A percentile compares a stretch with the other conserved stretches of the same genome.
Evolutionary conservation across 2,329 filamentous ascomycete genomes (phyloP).

Genomic region (Gaeumannomyces sp.): DNA sequence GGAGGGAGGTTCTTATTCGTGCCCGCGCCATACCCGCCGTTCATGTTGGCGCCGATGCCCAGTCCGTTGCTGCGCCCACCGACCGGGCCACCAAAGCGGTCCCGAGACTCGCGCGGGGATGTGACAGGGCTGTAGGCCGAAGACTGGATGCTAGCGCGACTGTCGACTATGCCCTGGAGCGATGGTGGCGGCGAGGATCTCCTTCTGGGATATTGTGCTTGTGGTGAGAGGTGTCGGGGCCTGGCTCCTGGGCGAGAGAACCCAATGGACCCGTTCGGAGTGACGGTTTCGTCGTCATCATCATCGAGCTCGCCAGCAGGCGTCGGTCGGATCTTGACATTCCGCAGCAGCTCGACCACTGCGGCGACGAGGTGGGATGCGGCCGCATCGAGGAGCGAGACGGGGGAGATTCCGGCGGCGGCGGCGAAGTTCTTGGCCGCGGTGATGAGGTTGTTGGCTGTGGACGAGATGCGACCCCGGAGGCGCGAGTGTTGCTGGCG

Average conservation of each 20-base stretch:
- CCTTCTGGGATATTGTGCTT: conserved; percentile 26
- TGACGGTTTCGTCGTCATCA: conserved; percentile 58
- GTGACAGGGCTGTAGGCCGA: conserved; percentile 70
- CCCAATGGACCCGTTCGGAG: conserved; percentile 26
- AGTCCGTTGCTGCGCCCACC: conserved; percentile 13
- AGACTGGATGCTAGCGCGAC: conserved; percentile 58
- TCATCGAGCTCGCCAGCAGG: conserved; percentile 70
- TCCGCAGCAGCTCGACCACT: conserved; percentile 76
- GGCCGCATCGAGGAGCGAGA: conserved; percentile 90
- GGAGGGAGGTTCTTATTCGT: conserved; percentile 29
- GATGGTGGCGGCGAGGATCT: conserved; percentile 44
- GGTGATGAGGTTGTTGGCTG: conserved; percentile 92
- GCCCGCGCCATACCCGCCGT: conserved; percentile 18
- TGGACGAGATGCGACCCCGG: conserved; percentile 79
- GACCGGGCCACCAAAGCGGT: conserved; percentile 30
- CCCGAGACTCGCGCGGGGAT: conserved; percentile 56
- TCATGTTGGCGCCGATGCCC: conserved; percentile 17
- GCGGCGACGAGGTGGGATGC: conserved; percentile 83
- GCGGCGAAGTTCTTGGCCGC: conserved; percentile 86
- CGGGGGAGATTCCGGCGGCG: conserved; percentile 77
- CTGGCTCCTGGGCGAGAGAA: conserved; percentile 55
- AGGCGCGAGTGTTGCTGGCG: conserved; percentile 60
- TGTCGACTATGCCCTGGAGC: conserved; percentile 48
- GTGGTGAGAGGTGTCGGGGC: conserved; percentile 17
- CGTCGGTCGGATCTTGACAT: conserved; percentile 76